These are phyloP conservation scores for Podaxis sp. DNA, from an alignment of 768 basidiomycete species.

Conservation along the genomic window DNA sequence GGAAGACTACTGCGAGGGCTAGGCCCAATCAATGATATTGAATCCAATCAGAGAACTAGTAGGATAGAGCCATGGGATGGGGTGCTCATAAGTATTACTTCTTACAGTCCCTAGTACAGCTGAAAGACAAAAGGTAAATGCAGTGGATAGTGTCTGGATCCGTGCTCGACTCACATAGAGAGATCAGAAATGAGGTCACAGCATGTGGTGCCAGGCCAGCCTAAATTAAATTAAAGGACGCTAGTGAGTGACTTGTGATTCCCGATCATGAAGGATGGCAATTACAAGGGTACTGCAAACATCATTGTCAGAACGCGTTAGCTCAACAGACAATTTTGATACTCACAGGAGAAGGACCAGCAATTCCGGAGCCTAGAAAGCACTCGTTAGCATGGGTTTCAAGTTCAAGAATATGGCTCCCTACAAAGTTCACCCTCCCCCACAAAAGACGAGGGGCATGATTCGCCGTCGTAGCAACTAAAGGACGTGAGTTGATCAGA, in stretches of 20 bases:
- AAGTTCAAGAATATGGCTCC: neutral
- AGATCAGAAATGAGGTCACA: slow-evolving; percentile 23
- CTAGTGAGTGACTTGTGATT: neutral
- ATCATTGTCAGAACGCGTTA: neutral
- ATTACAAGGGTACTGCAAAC: slow-evolving; percentile 11
- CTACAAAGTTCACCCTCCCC: slow-evolving; percentile 20
- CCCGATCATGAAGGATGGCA: neutral
- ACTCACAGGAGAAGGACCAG: slow-evolving; percentile 18
- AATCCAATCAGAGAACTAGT: no score
- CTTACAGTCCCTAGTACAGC: neutral
- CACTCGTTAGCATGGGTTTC: neutral
- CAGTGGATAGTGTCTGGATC: neutral
- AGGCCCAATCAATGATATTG: neutral
- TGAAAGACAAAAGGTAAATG: neutral
- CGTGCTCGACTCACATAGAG: slow-evolving; percentile 16
- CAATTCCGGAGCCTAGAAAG: slow-evolving; percentile 17
- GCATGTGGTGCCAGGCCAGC: slow-evolving; percentile 24
- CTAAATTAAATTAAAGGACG: slow-evolving; percentile 4
- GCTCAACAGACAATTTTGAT: neutral
- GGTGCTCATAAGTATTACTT: no score
- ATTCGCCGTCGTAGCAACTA: slow-evolving; percentile 15
- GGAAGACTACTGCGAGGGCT: slow-evolving; percentile 50
- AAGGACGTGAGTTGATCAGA: neutral
- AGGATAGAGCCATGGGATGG: no score
- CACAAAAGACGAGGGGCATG: slow-evolving; percentile 19